Evolutionary conservation across 2,329 filamentous ascomycete species (phyloP), one percentile per base, ranked within the genome.

Genomic region (Pseudonectria buxi): DNA sequence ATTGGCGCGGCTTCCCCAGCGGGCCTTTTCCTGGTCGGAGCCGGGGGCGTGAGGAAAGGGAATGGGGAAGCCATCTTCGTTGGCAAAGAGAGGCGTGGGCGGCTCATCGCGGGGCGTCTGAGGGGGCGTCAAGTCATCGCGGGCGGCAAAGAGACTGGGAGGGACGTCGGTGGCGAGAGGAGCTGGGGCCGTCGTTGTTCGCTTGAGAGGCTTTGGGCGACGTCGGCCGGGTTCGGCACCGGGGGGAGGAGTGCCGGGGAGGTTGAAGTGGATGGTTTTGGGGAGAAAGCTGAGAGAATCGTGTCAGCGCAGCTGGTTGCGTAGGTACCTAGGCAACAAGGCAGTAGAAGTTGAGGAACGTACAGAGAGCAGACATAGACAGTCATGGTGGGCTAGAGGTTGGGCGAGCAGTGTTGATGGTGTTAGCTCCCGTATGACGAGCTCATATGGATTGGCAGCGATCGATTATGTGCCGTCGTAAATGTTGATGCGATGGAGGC

Each of bases 281-380:
- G 90, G 90, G 25, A 95, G 76, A 58, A 95, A 95, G 38, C 89
- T 95, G 56, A n/a, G n/a, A n/a, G n/a, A n/a, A n/a, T n/a, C n/a
- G n/a, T n/a, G n/a, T n/a, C n/a, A n/a, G n/a, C n/a, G n/a, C n/a
- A n/a, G n/a, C n/a, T 46, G 30, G 28, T 42, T 26, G 34, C 29
- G 32, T 52, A 39, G 46, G 43, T 33, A 10, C 22, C 39, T 33
- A 26, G 16, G 31, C 31, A 35, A 37, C 28, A 16, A 7, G 12
- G 12, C 18, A 14, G 14, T 7, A 31, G 28, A 33, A 14, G 32
- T 26, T 28, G 26, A 24, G 33, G 14, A 15, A 55, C 61, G 39
- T 57, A 64, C 61, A 64, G 57, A 22, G 61, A 63, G 44, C 58
- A 62, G 36, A 64, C 53, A 43, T 64, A 63, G 51, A 64, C 61